Percentiles rank a stretch among this genome's conserved stretches.
These are phyloP conservation scores for Tardiomyces depauwii DNA, from an alignment of 1,139 yeast genomes.

Conservation along the genomic window DNA sequence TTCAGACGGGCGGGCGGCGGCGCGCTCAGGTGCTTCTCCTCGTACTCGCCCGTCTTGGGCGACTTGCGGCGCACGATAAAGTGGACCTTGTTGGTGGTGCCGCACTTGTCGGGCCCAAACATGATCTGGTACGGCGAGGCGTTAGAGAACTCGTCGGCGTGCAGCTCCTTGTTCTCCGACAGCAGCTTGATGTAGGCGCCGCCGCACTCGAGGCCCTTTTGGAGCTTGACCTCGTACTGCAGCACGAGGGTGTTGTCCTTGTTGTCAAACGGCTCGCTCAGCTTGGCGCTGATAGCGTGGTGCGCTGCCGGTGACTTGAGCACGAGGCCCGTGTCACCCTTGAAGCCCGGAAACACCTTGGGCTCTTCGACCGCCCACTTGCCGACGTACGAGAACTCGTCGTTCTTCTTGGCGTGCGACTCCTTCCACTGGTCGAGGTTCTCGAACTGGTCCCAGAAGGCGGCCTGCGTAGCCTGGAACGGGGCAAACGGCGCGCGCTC, in stretches of 20 bases:
- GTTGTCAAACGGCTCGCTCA: conserved; percentile 45
- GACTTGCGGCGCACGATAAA: conserved; percentile 54
- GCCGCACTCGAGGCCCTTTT: conserved; percentile 68
- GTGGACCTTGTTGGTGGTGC: conserved; percentile 66
- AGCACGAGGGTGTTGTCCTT: conserved; percentile 57
- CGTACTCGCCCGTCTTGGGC: conserved; percentile 43
- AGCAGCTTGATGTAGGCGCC: conserved; percentile 80
- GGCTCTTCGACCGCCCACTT: conserved; percentile 64
- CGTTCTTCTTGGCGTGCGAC: conserved; percentile 44
- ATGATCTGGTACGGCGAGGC: conserved; percentile 70
- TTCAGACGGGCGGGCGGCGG: conserved; percentile 58
- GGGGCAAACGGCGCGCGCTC: too few species aligned
- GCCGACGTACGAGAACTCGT: conserved; percentile 50
- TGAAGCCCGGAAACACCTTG: conserved; percentile 42
- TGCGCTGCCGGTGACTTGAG: conserved; percentile 65
- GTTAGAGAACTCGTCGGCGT: conserved; percentile 39
- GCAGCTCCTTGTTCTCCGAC: conserved; percentile 36
- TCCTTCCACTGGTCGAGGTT: conserved; percentile 42
- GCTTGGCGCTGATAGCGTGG: conserved; percentile 61
- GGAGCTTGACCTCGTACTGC: conserved; percentile 82
- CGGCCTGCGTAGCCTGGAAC: too few species aligned
- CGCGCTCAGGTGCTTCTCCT: conserved; percentile 56
- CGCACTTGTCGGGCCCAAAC: conserved; percentile 96
- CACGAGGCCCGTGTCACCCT: conserved; percentile 62
- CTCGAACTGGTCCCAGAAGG: conserved; percentile 13